These are phyloP conservation scores for Camptophora hylomeconis DNA, from an alignment of 2,329 filamentous ascomycete species.

Conservation along the genomic window DNA sequence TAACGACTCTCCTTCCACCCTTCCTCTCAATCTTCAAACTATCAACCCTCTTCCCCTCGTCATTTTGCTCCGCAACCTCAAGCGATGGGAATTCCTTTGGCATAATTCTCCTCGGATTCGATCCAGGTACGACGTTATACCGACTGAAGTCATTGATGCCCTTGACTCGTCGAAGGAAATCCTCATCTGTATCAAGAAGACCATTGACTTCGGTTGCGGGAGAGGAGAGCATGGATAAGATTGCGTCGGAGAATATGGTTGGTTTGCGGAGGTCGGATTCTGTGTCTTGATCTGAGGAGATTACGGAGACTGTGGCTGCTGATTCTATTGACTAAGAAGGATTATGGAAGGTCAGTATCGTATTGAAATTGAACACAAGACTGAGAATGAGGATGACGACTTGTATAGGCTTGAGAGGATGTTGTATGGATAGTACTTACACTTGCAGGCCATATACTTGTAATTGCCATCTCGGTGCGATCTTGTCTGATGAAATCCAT, in stretches of 20 bases:
- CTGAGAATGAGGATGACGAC: slow-evolving; percentile 5
- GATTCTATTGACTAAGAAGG: slow-evolving; percentile 59
- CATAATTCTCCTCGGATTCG: slow-evolving; percentile 63
- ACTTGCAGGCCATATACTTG: slow-evolving; percentile 68
- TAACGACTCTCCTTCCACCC: slow-evolving; percentile 7
- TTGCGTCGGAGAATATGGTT: slow-evolving; percentile 67
- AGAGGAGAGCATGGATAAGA: slow-evolving; percentile 56
- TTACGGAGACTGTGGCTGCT: slow-evolving; percentile 61
- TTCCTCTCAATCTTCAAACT: slow-evolving; percentile 42
- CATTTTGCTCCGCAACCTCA: slow-evolving; percentile 62
- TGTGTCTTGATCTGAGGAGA: slow-evolving; percentile 35
- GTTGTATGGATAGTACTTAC: slow-evolving; percentile 32
- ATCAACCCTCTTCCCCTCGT: slow-evolving; percentile 61
- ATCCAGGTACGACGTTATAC: slow-evolving; percentile 56
- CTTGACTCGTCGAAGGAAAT: slow-evolving; percentile 53
- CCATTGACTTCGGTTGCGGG: slow-evolving; percentile 55
- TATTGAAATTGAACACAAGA: slow-evolving; percentile 2
- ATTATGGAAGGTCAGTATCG: background rate
- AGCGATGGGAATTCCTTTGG: slow-evolving; percentile 55
- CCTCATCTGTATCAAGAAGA: slow-evolving; percentile 61
- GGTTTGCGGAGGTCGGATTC: slow-evolving; percentile 49
- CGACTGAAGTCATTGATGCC: slow-evolving; percentile 54
- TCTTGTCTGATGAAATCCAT: slow-evolving; percentile 66
- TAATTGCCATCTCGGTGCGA: slow-evolving; percentile 57
- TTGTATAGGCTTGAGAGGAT: background rate